Conservation (phyloP, 306 rosid genomes). For the Casuarina equisetifolia region DNA sequence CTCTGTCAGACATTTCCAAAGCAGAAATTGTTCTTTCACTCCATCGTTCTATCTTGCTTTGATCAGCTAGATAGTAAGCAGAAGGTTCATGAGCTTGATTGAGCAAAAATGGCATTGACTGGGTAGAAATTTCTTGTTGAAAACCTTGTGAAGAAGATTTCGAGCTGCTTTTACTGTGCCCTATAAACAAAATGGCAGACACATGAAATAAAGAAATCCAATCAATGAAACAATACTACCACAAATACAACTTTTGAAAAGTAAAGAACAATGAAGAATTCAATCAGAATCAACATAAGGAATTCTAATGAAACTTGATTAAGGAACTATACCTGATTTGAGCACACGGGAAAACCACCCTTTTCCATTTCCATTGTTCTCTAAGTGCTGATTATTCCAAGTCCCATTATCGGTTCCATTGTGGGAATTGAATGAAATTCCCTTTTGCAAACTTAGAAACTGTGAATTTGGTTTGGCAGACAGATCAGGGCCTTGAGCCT, state of each 20-base stretch:
- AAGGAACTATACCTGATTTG: slow-evolving; percentile 66
- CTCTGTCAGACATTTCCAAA: slow-evolving; percentile 46
- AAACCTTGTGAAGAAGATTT: slow-evolving; percentile 47
- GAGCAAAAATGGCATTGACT: slow-evolving; percentile 46
- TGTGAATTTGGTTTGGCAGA: slow-evolving; percentile 44
- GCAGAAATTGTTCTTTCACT: slow-evolving; percentile 55
- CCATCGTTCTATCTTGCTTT: slow-evolving; percentile 47
- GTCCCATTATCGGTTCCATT: slow-evolving; percentile 40
- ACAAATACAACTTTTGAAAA: neutral
- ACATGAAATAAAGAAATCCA: slow-evolving; percentile 10
- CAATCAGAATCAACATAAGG: neutral
- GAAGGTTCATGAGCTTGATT: slow-evolving; percentile 50
- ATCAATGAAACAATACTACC: slow-evolving; percentile 2
- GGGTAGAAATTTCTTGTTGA: slow-evolving; percentile 57
- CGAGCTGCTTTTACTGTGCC: slow-evolving; percentile 47
- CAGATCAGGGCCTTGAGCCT: slow-evolving; percentile 44
- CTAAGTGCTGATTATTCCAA: slow-evolving; percentile 41
- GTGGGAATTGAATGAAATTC: slow-evolving; percentile 42
- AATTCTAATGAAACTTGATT: slow-evolving; percentile 18
- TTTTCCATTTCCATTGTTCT: slow-evolving; percentile 50
- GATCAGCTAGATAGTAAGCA: slow-evolving; percentile 41
- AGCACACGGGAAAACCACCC: slow-evolving; percentile 50
- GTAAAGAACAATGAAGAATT: neutral
- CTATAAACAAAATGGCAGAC: slow-evolving; percentile 44
- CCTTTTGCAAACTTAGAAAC: slow-evolving; percentile 49